These are phyloP conservation scores for Imleria badia DNA, from an alignment of 768 basidiomycete species.

Conservation along the genomic window DNA sequence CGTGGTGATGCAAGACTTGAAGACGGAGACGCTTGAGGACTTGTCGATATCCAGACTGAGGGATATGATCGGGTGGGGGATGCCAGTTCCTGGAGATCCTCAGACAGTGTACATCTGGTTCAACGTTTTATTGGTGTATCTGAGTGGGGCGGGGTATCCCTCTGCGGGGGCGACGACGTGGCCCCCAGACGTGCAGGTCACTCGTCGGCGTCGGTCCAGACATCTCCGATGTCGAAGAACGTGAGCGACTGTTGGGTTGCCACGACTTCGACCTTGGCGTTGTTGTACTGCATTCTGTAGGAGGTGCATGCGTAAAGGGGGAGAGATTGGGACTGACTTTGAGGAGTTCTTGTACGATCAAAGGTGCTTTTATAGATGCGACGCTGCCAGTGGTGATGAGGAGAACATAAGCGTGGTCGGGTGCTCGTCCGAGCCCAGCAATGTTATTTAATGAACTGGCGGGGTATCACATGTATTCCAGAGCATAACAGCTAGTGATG, in stretches of 20 bases:
- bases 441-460: conserved; percentile 27
- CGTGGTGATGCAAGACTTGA: conserved; percentile 48
- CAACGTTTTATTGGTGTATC: conserved; percentile 82
- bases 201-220: conserved; percentile 93
- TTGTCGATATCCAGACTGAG: conserved; percentile 81
- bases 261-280: conserved; percentile 80
- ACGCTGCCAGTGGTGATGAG: conserved; percentile 94
- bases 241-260: conserved; percentile 74
- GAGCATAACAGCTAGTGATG: conserved; percentile 1
- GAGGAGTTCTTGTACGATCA: conserved; percentile 79
- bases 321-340: conserved; percentile 46
- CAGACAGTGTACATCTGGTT: conserved; percentile 97
- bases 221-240: conserved; percentile 66
- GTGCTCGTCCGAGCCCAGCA: conserved; percentile 28
- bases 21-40: conserved; percentile 53
- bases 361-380: conserved; percentile 88
- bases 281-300: conserved; percentile 64
- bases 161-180: conserved; percentile 40
- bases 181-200: conserved; percentile 90
- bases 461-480: conserved; percentile 10
- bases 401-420: conserved; percentile 55
- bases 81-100: conserved; percentile 76
- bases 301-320: neutral
- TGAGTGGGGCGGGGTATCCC: conserved; percentile 73
- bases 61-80: conserved; percentile 78